These are phyloP conservation scores for Amborella trichopoda DNA, from an alignment of 164 flowering plant genomes.

Conservation along the genomic window DNA sequence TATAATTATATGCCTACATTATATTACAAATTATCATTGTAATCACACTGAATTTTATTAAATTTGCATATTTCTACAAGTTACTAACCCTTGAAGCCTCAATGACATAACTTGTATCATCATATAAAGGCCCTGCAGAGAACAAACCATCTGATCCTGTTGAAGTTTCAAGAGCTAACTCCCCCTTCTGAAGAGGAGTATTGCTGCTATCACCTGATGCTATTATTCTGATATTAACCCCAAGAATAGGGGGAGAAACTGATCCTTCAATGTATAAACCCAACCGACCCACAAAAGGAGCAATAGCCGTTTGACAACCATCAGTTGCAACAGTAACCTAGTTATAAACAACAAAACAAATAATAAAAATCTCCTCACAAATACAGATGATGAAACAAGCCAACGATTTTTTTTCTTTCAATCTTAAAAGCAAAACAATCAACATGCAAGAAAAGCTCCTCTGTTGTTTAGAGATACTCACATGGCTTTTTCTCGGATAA, in stretches of 20 bases:
- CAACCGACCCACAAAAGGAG: conserved; percentile 56
- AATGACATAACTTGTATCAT: conserved; percentile 55
- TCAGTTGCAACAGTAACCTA: conserved; percentile 56
- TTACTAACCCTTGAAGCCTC: conserved; percentile 79
- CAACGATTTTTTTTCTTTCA: no score
- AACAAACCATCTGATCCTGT: conserved; percentile 68
- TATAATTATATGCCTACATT: no score
- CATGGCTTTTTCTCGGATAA: conserved; percentile 66
- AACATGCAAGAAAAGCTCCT: no score
- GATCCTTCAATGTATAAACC: conserved; percentile 89
- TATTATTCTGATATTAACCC: conserved; percentile 48
- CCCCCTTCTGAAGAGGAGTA: conserved; percentile 48
- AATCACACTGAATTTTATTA: background rate
- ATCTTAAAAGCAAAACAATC: no score
- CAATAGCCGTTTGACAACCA: conserved; percentile 74
- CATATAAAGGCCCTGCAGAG: conserved; percentile 77
- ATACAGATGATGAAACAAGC: no score
- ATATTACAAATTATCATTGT: background rate
- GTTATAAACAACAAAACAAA: no score
- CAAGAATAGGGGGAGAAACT: conserved; percentile 79
- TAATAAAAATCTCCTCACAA: no score
- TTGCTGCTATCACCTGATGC: conserved; percentile 53
- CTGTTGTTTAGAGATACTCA: conserved; percentile 21
- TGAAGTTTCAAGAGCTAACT: conserved; percentile 56
- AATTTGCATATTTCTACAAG: no score